phyloP scores from a whole-genome alignment of 2,329 filamentous ascomycete species.

The Fusarium nanum region DNA sequence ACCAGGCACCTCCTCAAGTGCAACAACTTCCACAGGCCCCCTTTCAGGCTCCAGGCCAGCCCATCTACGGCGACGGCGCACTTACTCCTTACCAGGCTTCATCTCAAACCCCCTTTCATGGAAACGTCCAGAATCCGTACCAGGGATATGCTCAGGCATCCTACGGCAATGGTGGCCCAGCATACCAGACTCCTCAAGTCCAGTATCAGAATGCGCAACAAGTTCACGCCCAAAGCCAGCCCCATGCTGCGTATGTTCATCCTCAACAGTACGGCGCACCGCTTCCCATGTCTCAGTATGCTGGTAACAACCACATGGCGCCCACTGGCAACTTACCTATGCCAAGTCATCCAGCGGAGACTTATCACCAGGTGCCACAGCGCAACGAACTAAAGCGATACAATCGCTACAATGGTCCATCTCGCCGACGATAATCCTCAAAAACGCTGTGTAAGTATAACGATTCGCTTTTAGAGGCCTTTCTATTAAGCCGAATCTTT shows the following conservation, averaged over 20 bases:
- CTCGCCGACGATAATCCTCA: background rate
- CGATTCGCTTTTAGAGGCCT: background rate
- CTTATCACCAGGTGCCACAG: slow-evolving; percentile 9
- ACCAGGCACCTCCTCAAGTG: background rate
- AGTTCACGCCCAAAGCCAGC: background rate
- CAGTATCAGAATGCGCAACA: background rate
- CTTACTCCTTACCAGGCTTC: background rate
- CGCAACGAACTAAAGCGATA: slow-evolving; percentile 14
- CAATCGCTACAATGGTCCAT: slow-evolving; percentile 5
- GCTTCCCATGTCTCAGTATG: background rate
- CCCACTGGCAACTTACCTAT: background rate
- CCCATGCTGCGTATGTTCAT: slow-evolving; percentile 9
- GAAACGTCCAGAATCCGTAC: background rate
- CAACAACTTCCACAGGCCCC: background rate
- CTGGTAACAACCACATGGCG: background rate
- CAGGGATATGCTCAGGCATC: background rate
- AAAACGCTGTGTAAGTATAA: background rate
- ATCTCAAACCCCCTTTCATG: background rate
- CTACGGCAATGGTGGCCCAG: background rate
- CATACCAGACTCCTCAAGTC: background rate
- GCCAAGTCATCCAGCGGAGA: background rate
- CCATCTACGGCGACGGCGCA: background rate
- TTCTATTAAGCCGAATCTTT: background rate
- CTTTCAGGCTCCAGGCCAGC: background rate
- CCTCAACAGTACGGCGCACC: slow-evolving; percentile 1